Conservation (phyloP, 768 basidiomycete species). For the Filobasidium floriforme region DNA sequence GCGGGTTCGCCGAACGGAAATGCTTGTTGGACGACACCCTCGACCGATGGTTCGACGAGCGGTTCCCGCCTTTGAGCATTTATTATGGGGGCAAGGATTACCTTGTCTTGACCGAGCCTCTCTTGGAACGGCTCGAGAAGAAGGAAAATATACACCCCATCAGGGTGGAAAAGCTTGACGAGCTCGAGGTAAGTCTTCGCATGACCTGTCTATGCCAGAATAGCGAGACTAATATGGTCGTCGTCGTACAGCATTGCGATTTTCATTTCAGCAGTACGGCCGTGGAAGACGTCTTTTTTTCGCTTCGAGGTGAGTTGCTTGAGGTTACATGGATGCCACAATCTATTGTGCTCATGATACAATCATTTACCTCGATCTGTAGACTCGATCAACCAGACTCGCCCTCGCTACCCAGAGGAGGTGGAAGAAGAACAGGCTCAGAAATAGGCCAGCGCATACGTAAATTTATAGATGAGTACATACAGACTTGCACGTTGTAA, state of each 20-base stretch:
- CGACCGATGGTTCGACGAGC: conserved; percentile 49
- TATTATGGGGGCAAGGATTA: conserved; percentile 50
- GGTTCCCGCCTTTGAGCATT: conserved; percentile 50
- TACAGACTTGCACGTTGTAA: too few species aligned
- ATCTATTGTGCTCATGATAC: not conserved
- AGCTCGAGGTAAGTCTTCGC: conserved; percentile 43
- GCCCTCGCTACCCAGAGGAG: conserved; percentile 46
- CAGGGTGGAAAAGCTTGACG: conserved; percentile 48
- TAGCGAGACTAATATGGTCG: not conserved
- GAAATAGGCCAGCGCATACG: not conserved
- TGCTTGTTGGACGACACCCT: conserved; percentile 47
- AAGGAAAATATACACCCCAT: conserved; percentile 50
- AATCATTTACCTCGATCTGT: conserved; percentile 3
- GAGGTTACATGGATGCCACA: not conserved
- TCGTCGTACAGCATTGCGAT: conserved; percentile 38
- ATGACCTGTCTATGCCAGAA: not conserved
- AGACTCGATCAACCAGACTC: conserved; percentile 48
- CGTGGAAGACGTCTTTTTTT: conserved; percentile 49
- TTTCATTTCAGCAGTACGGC: conserved; percentile 50
- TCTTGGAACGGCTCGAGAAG: conserved; percentile 48
- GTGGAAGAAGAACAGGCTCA: conserved; percentile 11
- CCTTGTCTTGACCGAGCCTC: conserved; percentile 48
- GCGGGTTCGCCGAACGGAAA: conserved; percentile 48
- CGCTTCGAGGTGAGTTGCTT: conserved; percentile 35
- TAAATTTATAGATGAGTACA: not conserved